Base-by-base conservation (phyloP, 768 basidiomycete species). In the Podaxis sp. region DNA sequence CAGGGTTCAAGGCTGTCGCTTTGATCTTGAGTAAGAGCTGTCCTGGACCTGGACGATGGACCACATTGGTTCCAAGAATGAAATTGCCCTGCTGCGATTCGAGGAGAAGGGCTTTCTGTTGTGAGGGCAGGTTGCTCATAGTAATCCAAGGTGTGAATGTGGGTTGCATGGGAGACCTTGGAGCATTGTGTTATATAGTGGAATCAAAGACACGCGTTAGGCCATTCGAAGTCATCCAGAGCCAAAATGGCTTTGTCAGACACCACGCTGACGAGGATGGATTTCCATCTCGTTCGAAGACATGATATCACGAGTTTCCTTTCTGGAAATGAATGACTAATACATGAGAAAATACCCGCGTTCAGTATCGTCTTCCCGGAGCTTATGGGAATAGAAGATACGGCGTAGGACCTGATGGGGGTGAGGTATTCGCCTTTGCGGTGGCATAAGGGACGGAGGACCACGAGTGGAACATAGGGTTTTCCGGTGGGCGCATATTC, bases 1-100 rank as follows among this genome's bases (percentile, higher is more conserved):
- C 74, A 1, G 84, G 84, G 62, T 85, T 84, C 51, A 84, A 68
- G 2, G 79, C 76, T 0, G 80, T 75, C 4, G 83, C 73, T 46
- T 74, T 70, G 56, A 83, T 67, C 66, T 77, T 77, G 66, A 84
- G 68, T 47, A 84, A 74, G 27, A 84, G 66, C 64, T 83, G 80
- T 52, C 77, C 78, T 3, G 77, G 74, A 10, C 78, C 77, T 4
- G 82, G 82, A 18, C 68, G 70, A 13, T 74, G 77, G 7, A 80
- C 71, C n/a, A 71, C 69, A 16, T 67, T 70, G 25, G 64, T 32
- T 18, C 67, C 71, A 21, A 81, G 62, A 28, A 63, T 62, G 42
- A 79, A 76, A 4, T 66, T 59, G 0, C 71, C 71, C 32, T 64
- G 63, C 50, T 68, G 67, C 21, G 62, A 59, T 40, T 61, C 47